Evolutionary conservation across 345 rosid genomes (phyloP), one percentile per base, ranked within the genome.

Genomic region (Boechera retrofracta): DNA sequence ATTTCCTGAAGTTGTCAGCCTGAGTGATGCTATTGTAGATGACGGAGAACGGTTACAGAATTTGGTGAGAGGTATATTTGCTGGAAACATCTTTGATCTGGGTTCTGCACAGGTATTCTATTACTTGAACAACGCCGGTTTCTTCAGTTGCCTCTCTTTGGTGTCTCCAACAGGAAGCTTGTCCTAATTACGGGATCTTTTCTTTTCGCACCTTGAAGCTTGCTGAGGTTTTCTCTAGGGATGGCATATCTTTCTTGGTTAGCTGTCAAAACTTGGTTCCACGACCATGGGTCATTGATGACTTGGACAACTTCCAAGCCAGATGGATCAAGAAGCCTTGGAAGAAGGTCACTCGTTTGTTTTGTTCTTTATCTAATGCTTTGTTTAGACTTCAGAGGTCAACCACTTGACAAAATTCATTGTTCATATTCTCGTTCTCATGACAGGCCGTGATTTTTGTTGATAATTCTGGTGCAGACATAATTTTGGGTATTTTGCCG

Each of bases 381-480:
- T 6, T 76, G 31, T 55, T 69, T 28, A 24, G 11, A 32, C 42
- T 26, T 55, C 10, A 28, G 42, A 55, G 71, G 16, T 53, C 11
- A 1, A 21, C 31, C 15, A 8, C 54, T 76, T 54, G 24, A 42
- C 58, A 54, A 42, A 26, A 3, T 10, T 2, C 16, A 42, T 21
- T 44, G 42, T 63, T 53, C 33, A 5, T 1, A 13, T 32, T 56
- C n/a, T 33, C 56, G 33, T 77, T 75, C 15, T 52, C 76, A 44
- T 78, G 70, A 48, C 91, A 95, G 99, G 97, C 87, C 60, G 82
- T 91, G 81, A 91, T 96, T 75, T 96, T 89, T 85, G 98, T 93
- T 81, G 98, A 96, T 72, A 91, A 96, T 83, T 93, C 99, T 80
- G 98, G 99, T 78, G 99, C 99, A 28, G 98, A 95, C 86, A 88